Evolutionary conservation across 306 rosid genomes (phyloP).

Genomic region (Prunus armeniaca): DNA sequence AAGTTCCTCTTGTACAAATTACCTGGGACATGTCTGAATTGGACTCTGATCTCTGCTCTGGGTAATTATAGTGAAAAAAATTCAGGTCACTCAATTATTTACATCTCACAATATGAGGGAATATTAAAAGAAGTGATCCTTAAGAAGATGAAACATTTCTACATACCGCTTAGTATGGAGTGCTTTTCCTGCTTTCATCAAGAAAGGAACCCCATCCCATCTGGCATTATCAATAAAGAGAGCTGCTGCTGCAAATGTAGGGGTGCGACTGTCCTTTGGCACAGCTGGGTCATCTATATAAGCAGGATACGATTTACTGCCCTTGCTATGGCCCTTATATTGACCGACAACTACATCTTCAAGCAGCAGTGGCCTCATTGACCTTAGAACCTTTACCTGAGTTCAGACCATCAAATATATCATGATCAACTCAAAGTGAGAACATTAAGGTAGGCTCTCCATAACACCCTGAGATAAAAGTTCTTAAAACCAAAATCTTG

Average conservation of each 20-base stretch:
- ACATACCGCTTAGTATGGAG: slow-evolving; percentile 77
- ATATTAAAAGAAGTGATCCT: slow-evolving; percentile 1
- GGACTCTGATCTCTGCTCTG: slow-evolving; percentile 99
- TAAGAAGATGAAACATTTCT: slow-evolving; percentile 5
- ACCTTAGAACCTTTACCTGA: slow-evolving; percentile 93
- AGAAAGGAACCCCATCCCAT: slow-evolving; percentile 99
- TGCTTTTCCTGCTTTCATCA: slow-evolving; percentile 99
- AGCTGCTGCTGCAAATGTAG: slow-evolving; percentile 96
- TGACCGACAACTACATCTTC: slow-evolving; percentile 94
- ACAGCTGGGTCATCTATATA: slow-evolving; percentile 82
- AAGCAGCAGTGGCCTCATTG: slow-evolving; percentile 73
- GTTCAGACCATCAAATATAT: slow-evolving; percentile 14
- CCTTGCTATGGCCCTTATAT: slow-evolving; percentile 84
- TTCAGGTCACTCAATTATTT: slow-evolving; percentile 16
- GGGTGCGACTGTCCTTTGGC: slow-evolving; percentile 79
- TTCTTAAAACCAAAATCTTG: background rate
- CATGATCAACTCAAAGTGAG: background rate
- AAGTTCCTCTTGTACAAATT: slow-evolving; percentile 84
- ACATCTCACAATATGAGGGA: slow-evolving; percentile 10
- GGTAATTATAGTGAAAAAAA: slow-evolving; percentile 9
- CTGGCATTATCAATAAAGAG: slow-evolving; percentile 88
- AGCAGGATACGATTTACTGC: slow-evolving; percentile 67
- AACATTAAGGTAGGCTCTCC: background rate
- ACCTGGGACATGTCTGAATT: slow-evolving; percentile 95
- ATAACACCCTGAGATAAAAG: background rate